Conservation (phyloP, 2,329 filamentous ascomycete species). For the Xylaria sp. region DNA sequence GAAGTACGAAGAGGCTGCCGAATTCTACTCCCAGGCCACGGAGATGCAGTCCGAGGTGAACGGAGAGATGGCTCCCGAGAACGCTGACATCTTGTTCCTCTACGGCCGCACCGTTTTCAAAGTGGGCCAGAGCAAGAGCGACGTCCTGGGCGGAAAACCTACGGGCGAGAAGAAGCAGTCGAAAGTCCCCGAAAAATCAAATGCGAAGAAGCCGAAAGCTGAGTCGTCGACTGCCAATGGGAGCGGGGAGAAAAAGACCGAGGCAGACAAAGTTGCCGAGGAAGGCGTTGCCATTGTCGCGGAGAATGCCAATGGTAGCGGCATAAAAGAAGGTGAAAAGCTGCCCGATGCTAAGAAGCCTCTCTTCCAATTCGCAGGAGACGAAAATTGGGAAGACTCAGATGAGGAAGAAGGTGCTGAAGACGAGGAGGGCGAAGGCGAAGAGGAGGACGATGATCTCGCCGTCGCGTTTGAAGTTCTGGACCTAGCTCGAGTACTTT, state of each 20-base stretch:
- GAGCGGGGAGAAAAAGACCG: conserved; percentile 43
- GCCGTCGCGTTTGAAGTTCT: conserved; percentile 83
- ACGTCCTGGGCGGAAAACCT: conserved; percentile 86
- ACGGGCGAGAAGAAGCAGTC: conserved; percentile 56
- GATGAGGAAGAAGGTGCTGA: conserved; percentile 66
- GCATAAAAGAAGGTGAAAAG: conserved; percentile 41
- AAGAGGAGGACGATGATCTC: conserved; percentile 72
- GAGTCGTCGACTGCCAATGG: conserved; percentile 41
- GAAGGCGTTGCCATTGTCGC: conserved; percentile 49
- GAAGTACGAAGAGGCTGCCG: conserved; percentile 82
- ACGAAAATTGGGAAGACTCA: conserved; percentile 88
- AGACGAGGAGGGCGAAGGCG: conserved; percentile 42
- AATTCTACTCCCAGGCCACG: conserved; percentile 85
- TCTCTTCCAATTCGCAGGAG: conserved; percentile 89
- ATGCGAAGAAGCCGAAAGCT: conserved; percentile 43
- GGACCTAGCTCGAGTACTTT: conserved; percentile 73
- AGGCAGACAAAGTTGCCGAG: conserved; percentile 48
- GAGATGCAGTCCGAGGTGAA: conserved; percentile 90
- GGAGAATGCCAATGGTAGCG: conserved; percentile 46
- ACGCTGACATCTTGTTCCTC: conserved; percentile 90
- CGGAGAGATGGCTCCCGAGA: conserved; percentile 86
- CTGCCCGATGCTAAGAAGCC: conserved; percentile 64
- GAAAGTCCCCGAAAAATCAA: conserved; percentile 43
- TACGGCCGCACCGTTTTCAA: conserved; percentile 95
- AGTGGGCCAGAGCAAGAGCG: conserved; percentile 90